These are phyloP conservation scores for Zygosaccharomyces pseudobailii DNA, from an alignment of 1,139 yeast species.

Conservation along the genomic window DNA sequence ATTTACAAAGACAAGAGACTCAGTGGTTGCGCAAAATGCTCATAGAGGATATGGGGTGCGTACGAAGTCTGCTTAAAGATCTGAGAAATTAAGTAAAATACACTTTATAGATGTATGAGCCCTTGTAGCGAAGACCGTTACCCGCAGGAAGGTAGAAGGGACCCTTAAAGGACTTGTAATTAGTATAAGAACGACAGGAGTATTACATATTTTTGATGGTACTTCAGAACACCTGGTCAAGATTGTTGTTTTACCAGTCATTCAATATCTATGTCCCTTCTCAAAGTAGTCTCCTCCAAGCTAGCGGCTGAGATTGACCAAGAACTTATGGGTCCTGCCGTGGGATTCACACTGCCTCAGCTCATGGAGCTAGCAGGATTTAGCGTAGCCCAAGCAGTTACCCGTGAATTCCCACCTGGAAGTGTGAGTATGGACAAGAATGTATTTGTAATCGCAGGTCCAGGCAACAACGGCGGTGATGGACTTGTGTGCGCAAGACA, in stretches of 20 bases:
- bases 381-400: slow-evolving; percentile 85
- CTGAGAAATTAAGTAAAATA: slow-evolving; percentile 13
- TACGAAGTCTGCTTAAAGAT: slow-evolving; percentile 29
- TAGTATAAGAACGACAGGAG: background rate
- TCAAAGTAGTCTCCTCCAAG: slow-evolving; percentile 47
- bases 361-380: slow-evolving; percentile 96
- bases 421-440: slow-evolving; percentile 28
- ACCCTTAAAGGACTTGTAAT: slow-evolving; percentile 1
- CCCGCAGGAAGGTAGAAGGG: slow-evolving; percentile 2
- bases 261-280: slow-evolving; percentile 13
- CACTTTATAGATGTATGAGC: background rate
- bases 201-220: too few species aligned
- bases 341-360: slow-evolving; percentile 84
- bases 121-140: background rate
- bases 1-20: slow-evolving; percentile 32
- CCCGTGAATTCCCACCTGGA: slow-evolving; percentile 51
- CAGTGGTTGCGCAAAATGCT: slow-evolving; percentile 34
- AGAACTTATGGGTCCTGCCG: slow-evolving; percentile 78
- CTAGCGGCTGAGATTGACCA: slow-evolving; percentile 76
- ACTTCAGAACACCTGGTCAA: background rate
- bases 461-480: slow-evolving; percentile 96
- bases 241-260: background rate
- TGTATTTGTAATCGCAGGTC: slow-evolving; percentile 77
- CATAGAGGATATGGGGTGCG: slow-evolving; percentile 35
- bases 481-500: slow-evolving; percentile 96